phyloP scores from a whole-genome alignment of 2,329 filamentous ascomycete genomes.

The Elsinoe perseae region DNA sequence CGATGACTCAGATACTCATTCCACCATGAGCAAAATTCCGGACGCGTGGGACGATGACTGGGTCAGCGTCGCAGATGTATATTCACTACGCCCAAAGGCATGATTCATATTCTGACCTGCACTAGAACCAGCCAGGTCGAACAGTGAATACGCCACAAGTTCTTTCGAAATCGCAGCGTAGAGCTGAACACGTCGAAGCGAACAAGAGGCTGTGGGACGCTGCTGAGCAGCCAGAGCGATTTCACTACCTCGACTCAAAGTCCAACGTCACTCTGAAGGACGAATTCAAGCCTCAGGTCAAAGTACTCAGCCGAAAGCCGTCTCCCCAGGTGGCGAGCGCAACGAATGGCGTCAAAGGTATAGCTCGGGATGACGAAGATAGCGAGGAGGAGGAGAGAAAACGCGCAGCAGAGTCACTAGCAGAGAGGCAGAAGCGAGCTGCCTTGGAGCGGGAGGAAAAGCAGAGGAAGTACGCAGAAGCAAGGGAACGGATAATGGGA shows the following conservation, averaged over 20 bases:
- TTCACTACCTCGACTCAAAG: conserved; percentile 65
- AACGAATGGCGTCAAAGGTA: conserved; percentile 36
- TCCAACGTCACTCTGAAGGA: conserved; percentile 55
- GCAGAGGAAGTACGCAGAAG: conserved; percentile 82
- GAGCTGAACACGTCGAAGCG: conserved; percentile 71
- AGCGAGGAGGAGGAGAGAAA: conserved; percentile 56
- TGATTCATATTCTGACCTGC: conserved; percentile 23
- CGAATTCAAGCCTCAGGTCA: conserved; percentile 74
- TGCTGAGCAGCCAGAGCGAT: conserved; percentile 70
- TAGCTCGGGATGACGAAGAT: conserved; percentile 50
- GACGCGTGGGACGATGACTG: conserved; percentile 92
- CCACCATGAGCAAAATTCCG: conserved; percentile 46
- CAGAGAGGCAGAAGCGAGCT: conserved; percentile 71
- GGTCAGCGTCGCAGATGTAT: conserved; percentile 69
- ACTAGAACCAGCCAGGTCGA: conserved; percentile 32
- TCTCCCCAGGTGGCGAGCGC: conserved; percentile 49
- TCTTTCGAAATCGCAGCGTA: conserved; percentile 66
- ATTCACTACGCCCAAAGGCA: neutral
- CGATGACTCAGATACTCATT: neutral
- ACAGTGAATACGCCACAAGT: conserved; percentile 36
- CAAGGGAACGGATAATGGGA: conserved; percentile 78
- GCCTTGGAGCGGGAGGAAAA: conserved; percentile 79
- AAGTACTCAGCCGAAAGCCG: conserved; percentile 77
- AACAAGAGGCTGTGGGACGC: conserved; percentile 85
- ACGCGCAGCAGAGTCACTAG: conserved; percentile 58